A percentile compares a stretch with the other conserved stretches of the same genome.
These are phyloP conservation scores for Daedaleopsis sinensis DNA, from an alignment of 768 basidiomycete species.

Conservation along the genomic window DNA sequence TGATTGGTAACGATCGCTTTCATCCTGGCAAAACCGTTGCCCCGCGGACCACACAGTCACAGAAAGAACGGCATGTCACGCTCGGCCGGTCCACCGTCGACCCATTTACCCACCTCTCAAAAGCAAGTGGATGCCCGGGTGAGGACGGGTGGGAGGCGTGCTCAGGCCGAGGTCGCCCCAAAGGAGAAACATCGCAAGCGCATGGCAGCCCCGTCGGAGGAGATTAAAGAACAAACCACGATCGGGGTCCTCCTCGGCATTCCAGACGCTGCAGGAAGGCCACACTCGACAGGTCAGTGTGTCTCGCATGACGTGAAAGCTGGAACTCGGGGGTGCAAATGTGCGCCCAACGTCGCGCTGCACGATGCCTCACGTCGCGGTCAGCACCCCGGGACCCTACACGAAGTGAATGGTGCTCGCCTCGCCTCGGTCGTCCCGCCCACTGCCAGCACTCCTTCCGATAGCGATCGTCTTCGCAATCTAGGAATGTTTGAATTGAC, in stretches of 20 bases:
- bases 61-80: not conserved
- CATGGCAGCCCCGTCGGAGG: not conserved
- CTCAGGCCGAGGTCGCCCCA: not conserved
- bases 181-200: not conserved
- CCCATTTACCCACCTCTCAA: not conserved
- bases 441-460: not conserved
- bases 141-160: not conserved
- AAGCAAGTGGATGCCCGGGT: not conserved
- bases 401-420: not conserved
- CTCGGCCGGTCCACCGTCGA: not conserved
- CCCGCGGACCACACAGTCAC: not conserved
- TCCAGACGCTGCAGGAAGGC: not conserved
- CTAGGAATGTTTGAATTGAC: constrained; percentile 25
- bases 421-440: not conserved
- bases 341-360: not conserved
- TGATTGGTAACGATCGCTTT: not conserved
- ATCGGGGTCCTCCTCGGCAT: not conserved
- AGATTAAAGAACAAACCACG: not conserved
- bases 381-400: not conserved
- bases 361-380: not conserved
- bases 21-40: not conserved
- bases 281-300: not conserved
- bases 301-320: not conserved
- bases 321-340: not conserved
- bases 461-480: constrained; percentile 10